A percentile compares a stretch with the other conserved stretches of the same genome.
These are phyloP conservation scores for Meyerozyma smithsonii DNA, from an alignment of 1,139 yeast genomes.

Conservation along the genomic window DNA sequence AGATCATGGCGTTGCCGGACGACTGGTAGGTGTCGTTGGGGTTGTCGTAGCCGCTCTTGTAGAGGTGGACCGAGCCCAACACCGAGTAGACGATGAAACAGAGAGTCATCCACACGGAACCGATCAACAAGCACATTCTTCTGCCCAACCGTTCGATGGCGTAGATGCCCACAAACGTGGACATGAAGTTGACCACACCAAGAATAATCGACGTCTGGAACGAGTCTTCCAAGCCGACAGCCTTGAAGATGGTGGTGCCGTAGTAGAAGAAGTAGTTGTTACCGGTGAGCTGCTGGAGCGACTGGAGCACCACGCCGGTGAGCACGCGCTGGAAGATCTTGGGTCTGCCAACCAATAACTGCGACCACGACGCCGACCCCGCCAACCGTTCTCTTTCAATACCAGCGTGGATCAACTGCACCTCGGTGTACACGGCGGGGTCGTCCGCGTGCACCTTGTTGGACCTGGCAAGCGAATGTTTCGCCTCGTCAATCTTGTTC, in stretches of 20 bases:
- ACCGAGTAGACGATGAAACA: constrained; percentile 64
- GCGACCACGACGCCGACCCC: constrained; percentile 67
- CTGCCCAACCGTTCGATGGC: constrained; percentile 70
- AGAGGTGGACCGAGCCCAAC: constrained; percentile 62
- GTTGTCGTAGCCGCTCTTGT: constrained; percentile 45
- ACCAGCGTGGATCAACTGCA: constrained; percentile 58
- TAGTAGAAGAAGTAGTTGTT: constrained; percentile 79
- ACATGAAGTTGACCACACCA: constrained; percentile 74
- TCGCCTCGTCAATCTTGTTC: constrained; percentile 12
- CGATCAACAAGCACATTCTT: constrained; percentile 54
- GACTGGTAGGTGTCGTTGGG: constrained; percentile 32
- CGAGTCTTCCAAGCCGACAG: constrained; percentile 71
- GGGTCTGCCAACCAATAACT: constrained; percentile 63
- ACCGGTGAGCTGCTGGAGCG: constrained; percentile 77
- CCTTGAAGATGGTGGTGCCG: constrained; percentile 71
- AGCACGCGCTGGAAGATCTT: constrained; percentile 59
- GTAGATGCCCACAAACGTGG: constrained; percentile 65
- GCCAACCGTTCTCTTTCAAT: constrained; percentile 58
- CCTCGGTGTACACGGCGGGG: constrained; percentile 52
- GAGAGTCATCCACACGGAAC: constrained; percentile 60
- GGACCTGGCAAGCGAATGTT: constrained; percentile 28
- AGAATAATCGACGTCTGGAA: constrained; percentile 72
- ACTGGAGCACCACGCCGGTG: constrained; percentile 61
- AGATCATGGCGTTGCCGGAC: constrained; percentile 72
- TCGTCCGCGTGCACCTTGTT: constrained; percentile 60